Percentiles rank a stretch among this genome's conserved stretches.
phyloP scores from a whole-genome alignment of 768 basidiomycete genomes.

The Hydnomerulius pinastri region DNA sequence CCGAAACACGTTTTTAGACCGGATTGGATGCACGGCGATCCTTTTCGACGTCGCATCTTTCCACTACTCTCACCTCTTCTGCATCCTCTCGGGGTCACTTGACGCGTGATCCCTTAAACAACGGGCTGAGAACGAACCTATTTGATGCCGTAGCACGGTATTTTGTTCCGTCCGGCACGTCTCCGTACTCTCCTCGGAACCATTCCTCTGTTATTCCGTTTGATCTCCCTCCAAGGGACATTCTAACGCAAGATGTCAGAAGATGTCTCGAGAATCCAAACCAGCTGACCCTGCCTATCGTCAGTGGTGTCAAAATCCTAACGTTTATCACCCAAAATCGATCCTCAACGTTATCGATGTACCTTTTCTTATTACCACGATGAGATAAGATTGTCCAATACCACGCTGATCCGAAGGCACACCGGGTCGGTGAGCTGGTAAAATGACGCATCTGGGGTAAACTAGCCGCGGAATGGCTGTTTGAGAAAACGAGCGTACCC shows the following conservation, averaged over 20 bases:
- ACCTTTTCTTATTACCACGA: slow-evolving; percentile 17
- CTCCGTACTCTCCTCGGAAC: too few relatives aligned
- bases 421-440: slow-evolving; percentile 4
- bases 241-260: not conserved
- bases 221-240: too few relatives aligned
- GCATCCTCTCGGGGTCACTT: not conserved
- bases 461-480: slow-evolving; percentile 2
- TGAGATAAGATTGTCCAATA: slow-evolving; percentile 25
- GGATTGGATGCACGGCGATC: not conserved
- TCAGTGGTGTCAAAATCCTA: slow-evolving; percentile 3
- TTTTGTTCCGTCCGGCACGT: not conserved
- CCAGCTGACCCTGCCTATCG: too few relatives aligned
- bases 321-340: not conserved
- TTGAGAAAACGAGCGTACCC: not conserved
- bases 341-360: slow-evolving; percentile 1
- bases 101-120: not conserved
- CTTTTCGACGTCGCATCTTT: not conserved
- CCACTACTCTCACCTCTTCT: not conserved
- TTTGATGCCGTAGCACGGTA: not conserved
- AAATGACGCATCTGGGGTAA: slow-evolving; percentile 35
- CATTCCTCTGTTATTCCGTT: too few relatives aligned
- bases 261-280: too few relatives aligned
- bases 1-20: not conserved
- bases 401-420: slow-evolving; percentile 28
- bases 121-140: not conserved